Base-by-base conservation (phyloP, 2,329 filamentous ascomycete genomes). In the Xylariaceae sp. region DNA sequence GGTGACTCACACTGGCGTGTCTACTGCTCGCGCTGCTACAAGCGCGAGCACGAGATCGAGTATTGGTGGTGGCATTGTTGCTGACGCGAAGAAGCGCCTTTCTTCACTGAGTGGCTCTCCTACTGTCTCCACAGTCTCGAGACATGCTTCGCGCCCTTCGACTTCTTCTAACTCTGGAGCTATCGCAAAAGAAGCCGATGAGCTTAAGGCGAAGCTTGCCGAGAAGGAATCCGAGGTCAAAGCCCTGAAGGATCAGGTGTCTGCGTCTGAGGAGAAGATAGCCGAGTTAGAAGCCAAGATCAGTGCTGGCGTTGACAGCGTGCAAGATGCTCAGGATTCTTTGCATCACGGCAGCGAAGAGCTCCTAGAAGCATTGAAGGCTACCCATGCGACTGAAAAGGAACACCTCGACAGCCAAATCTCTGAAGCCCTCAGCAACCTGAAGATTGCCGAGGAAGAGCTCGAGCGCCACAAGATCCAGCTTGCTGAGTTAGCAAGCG, bases 221-320 rank as follows among this genome's bases (percentile, higher is more conserved):
- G 78, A 82, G 37, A 84, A 82, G 62, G 83, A 87, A 67, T 71
- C 77, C 5, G 81, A 85, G 67, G 80, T 87, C 8, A 77, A 81
- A 56, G 73, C 79, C 10, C 77, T 87, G 35, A 84, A 82, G 70
- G 75, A 76, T 4, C 80, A 87, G 65, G 78, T 87, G 53, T 73
- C 78, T 59, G 73, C 78, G 7, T 83, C 82, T 0, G 76, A 85
- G 67, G 79, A 79, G 54, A 85, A 81, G 66, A 77, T 87, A 56
- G 69, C 77, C 1, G 78, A 82, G 64, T 76, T 87, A 17, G 78
- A 77, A 57, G 78, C 81, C 53, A 78, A 83, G 71, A 73, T 81
- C 37, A 74, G 77, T 65, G 73, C 76, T 50, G 76, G 76, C 45
- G 71, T 70, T 15, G 67, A 73, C 8, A 71, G 72, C 15, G 68